Evolutionary conservation across 352 stramenopile species (phyloP), one percentile per base, ranked within the genome.

Genomic region (Pythium oligandrum): DNA sequence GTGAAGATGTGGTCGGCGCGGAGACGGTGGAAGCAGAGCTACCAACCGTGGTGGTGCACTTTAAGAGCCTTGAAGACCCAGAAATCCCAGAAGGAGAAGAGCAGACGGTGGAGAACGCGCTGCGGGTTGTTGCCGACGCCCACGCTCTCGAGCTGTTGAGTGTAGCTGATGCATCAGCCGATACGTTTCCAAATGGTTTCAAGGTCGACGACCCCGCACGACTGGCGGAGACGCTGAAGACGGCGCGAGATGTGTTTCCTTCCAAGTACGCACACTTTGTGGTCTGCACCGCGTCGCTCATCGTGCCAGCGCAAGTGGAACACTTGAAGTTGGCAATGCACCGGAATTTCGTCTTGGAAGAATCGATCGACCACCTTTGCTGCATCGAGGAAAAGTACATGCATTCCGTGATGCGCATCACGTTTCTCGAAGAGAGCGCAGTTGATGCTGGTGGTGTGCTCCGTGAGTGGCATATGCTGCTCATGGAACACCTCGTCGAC

Each of bases 381-480:
- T 79, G 71, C 39, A 82, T 92, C 47, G 58, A 80, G 9, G 64
- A 73, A 4, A 73, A 73, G 44, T 71, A 82, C 45, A 63, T 89
- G 31, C 81, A 73, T 4, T 86, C 82, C 1, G 79, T 82, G 32
- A 86, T 93, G 66, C 75, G 86, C n/a, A 88, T 95, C 53, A 85
- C 91, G 40, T 96, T 96, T 47, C 49, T 93, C 32, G 82, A 90
- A 48, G 88, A 97, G 50, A 81, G 61, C 10, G 88, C 81, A 17
- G 70, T 95, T 33, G 88, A 97, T 67, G 88, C 87, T 30, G 88
- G 88, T 2, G 88, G 84, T 10, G 59, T 97, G 8, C 81, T 95
- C 35, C 78, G 89, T 26, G 97, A 99, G 79, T 99, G 89, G 89
- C 89, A 95, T 64, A 77, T 82, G 65, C 69, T 96, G 36, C 52